phyloP scores from a whole-genome alignment of 2,329 filamentous ascomycete species.

The Didymella pinodella region DNA sequence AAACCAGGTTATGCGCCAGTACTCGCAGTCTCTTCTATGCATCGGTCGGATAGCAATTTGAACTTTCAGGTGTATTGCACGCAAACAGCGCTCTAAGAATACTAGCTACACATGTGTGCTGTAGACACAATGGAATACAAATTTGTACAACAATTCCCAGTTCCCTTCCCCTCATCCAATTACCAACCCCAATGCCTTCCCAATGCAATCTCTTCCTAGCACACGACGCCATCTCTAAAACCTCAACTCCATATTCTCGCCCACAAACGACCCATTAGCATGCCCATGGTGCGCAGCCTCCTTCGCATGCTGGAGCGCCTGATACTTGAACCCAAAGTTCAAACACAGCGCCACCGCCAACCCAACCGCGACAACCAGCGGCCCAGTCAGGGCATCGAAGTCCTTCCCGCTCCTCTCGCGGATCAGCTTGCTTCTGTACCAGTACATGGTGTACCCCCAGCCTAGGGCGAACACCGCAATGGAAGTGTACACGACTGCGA shows the following conservation, averaged over 20 bases:
- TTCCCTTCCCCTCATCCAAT: no score
- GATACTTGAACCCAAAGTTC: conserved; percentile 83
- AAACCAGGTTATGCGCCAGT: no score
- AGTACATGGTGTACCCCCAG: conserved; percentile 90
- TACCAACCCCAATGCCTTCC: no score
- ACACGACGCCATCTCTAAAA: conserved; percentile 9
- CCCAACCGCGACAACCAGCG: conserved; percentile 81
- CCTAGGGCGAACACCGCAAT: conserved; percentile 83
- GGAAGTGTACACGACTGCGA: conserved; percentile 83
- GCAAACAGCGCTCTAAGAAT: no score
- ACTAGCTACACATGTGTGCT: no score
- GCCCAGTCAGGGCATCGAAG: conserved; percentile 88
- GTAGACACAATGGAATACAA: no score
- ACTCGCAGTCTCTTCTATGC: no score
- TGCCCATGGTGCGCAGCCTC: conserved; percentile 14
- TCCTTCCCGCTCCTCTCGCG: conserved; percentile 85
- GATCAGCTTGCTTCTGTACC: conserved; percentile 79
- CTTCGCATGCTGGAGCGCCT: conserved; percentile 23
- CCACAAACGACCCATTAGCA: conserved; percentile 18
- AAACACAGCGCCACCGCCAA: conserved; percentile 79
- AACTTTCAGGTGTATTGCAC: no score
- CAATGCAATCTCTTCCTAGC: no score
- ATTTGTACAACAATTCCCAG: no score
- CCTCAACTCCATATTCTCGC: conserved; percentile 32
- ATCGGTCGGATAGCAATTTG: no score